phyloP scores from a whole-genome alignment of 148 eudicot species.

The Euryodendron excelsum region DNA sequence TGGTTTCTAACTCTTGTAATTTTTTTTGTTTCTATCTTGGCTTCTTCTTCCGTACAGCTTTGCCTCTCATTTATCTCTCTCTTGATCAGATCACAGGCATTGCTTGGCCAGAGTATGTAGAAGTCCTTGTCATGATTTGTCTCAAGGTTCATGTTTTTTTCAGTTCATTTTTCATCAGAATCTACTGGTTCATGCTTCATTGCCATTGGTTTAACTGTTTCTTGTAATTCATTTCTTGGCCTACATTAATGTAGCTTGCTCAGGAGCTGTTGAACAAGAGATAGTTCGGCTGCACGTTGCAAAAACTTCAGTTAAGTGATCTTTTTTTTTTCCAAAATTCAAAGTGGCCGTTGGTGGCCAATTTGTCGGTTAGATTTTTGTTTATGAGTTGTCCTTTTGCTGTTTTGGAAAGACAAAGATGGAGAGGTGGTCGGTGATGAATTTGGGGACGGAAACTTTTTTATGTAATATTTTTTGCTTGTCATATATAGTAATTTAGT shows the following conservation, averaged over 20 bases:
- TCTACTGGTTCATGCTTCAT: not conserved
- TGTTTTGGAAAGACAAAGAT: not conserved
- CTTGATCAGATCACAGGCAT: slow-evolving; percentile 20
- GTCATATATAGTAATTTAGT: not conserved
- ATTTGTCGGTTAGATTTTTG: slow-evolving; percentile 3
- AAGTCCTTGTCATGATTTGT: slow-evolving; percentile 12
- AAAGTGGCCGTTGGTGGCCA: slow-evolving; percentile 1
- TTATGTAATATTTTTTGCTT: not conserved
- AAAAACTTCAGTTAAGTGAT: not conserved
- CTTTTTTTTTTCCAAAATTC: not conserved
- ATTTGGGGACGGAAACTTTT: not conserved
- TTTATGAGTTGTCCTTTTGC: not conserved
- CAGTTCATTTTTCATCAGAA: not conserved
- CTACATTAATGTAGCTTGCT: slow-evolving; percentile 1
- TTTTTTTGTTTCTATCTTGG: not conserved
- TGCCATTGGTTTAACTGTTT: not conserved
- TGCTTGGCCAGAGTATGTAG: slow-evolving; percentile 11
- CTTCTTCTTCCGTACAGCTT: not conserved
- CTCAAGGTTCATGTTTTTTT: slow-evolving; percentile 3
- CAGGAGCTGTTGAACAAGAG: slow-evolving; percentile 7
- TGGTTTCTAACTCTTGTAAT: not conserved
- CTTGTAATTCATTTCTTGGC: not conserved
- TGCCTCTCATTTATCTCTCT: slow-evolving; percentile 12
- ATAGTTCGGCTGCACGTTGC: not conserved
- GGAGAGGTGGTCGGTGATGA: not conserved